Conservation (phyloP, 202 grass and related monocot species). For the Bolboschoenoplectus hybrid region DNA sequence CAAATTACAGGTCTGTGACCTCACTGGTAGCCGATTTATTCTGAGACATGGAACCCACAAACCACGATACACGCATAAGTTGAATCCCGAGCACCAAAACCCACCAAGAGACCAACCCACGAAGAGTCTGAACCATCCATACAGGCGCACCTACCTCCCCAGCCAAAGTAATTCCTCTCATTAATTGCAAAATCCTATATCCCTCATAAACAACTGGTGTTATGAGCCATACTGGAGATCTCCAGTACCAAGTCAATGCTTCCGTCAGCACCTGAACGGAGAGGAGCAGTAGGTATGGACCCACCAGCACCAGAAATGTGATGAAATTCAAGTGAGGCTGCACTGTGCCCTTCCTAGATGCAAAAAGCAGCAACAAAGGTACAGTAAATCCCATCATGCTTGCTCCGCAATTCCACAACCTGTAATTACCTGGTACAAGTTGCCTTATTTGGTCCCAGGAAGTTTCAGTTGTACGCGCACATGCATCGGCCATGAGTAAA, state of each 20-base stretch:
- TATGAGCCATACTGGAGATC: slow-evolving; percentile 84
- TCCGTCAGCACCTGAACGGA: slow-evolving; percentile 80
- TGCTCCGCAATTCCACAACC: slow-evolving; percentile 67
- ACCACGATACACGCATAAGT: slow-evolving; percentile 91
- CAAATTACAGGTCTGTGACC: not conserved
- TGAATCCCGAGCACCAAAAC: slow-evolving; percentile 92
- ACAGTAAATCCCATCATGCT: slow-evolving; percentile 44
- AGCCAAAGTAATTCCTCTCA: slow-evolving; percentile 84
- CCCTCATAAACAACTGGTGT: slow-evolving; percentile 83
- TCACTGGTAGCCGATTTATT: slow-evolving; percentile 34
- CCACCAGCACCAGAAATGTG: slow-evolving; percentile 69
- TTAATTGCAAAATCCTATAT: slow-evolving; percentile 88
- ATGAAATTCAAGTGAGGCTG: slow-evolving; percentile 66
- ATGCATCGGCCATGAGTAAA: slow-evolving; percentile 89
- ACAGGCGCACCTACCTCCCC: slow-evolving; percentile 61
- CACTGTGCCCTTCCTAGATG: slow-evolving; percentile 50
- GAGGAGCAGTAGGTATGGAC: slow-evolving; percentile 81
- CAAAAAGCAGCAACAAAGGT: slow-evolving; percentile 62
- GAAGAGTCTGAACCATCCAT: slow-evolving; percentile 76
- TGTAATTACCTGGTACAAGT: slow-evolving; percentile 60
- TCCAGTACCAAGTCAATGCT: slow-evolving; percentile 94
- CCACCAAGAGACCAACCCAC: slow-evolving; percentile 86
- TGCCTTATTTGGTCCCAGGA: slow-evolving; percentile 43
- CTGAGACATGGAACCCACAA: slow-evolving; percentile 54
- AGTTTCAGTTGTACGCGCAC: slow-evolving; percentile 55